A percentile compares a stretch with the other conserved stretches of the same genome.
Conservation (phyloP, 1,139 yeast species). For the Debaryomycetaceae sp. region DNA sequence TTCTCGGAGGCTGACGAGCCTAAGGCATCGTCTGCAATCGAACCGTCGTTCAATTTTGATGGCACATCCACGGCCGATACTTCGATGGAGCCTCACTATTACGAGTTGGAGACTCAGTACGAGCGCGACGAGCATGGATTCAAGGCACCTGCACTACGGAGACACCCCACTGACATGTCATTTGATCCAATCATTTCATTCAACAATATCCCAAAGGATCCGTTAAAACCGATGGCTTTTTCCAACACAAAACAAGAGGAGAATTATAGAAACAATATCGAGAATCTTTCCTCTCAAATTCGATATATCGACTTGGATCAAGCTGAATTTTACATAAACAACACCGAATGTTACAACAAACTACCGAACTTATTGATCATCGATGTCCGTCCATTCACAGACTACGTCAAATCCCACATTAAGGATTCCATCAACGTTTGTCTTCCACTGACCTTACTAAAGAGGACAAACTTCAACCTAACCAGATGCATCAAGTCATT, state of each 20-base stretch:
- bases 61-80: not conserved
- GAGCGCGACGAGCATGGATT: not conserved
- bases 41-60: slow-evolving; percentile 7
- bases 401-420: slow-evolving; percentile 51
- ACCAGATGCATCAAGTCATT: slow-evolving; percentile 56
- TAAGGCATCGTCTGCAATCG: slow-evolving; percentile 9
- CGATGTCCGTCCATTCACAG: slow-evolving; percentile 72
- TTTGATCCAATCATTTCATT: not conserved
- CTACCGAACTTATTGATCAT: slow-evolving; percentile 39
- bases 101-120: not conserved
- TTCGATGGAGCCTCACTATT: not conserved
- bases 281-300: slow-evolving; percentile 7
- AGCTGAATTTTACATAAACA: slow-evolving; percentile 4
- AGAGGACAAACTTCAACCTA: slow-evolving; percentile 62
- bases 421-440: slow-evolving; percentile 63
- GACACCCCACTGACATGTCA: not conserved
- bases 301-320: slow-evolving; percentile 4
- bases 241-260: not conserved
- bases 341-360: slow-evolving; percentile 1
- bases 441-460: slow-evolving; percentile 73
- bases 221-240: not conserved
- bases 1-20: slow-evolving; percentile 7
- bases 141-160: not conserved
- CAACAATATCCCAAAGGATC: not conserved
- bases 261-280: slow-evolving; percentile 7